These are phyloP conservation scores for Naegleria fowleri DNA, from an alignment of 208 protist genomes.

Conservation along the genomic window DNA sequence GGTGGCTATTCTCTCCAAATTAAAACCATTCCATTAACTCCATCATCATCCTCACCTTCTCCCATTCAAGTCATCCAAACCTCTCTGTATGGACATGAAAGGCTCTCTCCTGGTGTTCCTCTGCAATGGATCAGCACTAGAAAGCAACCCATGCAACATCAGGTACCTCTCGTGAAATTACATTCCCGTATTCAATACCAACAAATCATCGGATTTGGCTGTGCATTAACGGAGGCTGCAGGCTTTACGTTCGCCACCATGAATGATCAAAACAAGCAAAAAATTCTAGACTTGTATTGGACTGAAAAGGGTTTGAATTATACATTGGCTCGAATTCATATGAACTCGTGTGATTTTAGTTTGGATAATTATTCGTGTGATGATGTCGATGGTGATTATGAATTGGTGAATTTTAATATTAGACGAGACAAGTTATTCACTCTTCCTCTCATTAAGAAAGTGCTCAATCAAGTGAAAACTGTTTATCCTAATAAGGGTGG, in stretches of 20 bases:
- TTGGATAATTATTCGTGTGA: slow-evolving; percentile 28
- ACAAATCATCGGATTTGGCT: slow-evolving; percentile 33
- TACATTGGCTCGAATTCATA: slow-evolving; percentile 25
- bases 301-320: slow-evolving; percentile 16
- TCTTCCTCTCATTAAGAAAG: slow-evolving; percentile 27
- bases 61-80: too few relatives aligned
- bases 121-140: too few relatives aligned
- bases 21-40: too few relatives aligned
- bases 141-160: too few relatives aligned
- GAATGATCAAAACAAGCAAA: background rate
- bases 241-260: slow-evolving; percentile 13
- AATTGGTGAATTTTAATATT: slow-evolving; percentile 29
- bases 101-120: too few relatives aligned
- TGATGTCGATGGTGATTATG: slow-evolving; percentile 28
- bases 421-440: background rate
- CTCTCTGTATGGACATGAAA: too few relatives aligned
- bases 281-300: slow-evolving; percentile 28
- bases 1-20: too few relatives aligned
- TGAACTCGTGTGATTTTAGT: slow-evolving; percentile 38
- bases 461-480: background rate
- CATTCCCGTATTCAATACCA: slow-evolving; percentile 25
- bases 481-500: background rate
- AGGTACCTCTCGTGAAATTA: background rate
- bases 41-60: too few relatives aligned
- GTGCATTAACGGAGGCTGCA: slow-evolving; percentile 36